Conservation (phyloP, 129 eudicot species). For the Mikania micrantha region DNA sequence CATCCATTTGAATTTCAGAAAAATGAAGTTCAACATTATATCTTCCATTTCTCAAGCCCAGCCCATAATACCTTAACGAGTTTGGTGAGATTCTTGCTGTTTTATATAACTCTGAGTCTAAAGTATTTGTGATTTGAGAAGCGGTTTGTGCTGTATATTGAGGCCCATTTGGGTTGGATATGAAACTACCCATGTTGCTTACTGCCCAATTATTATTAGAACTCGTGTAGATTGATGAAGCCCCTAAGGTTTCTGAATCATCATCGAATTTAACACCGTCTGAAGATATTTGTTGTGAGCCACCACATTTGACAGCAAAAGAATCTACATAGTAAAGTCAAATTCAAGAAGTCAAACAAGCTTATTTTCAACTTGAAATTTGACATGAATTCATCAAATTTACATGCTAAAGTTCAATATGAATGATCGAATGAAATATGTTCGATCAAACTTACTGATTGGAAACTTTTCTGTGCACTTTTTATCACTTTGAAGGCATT, state of each 20-base stretch:
- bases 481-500: conserved; percentile 37
- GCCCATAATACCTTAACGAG: conserved; percentile 66
- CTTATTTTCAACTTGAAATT: background rate
- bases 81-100: conserved; percentile 59
- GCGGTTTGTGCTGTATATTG: conserved; percentile 34
- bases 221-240: conserved; percentile 54
- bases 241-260: conserved; percentile 58
- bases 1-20: conserved; percentile 72
- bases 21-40: conserved; percentile 61
- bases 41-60: conserved; percentile 51
- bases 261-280: conserved; percentile 38
- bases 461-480: conserved; percentile 44
- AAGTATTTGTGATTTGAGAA: conserved; percentile 52
- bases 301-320: conserved; percentile 67
- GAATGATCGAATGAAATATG: background rate
- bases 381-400: background rate
- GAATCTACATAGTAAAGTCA: conserved; percentile 38
- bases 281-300: conserved; percentile 39
- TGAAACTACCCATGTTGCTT: conserved; percentile 56
- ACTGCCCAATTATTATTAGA: conserved; percentile 48
- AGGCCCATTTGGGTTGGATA: conserved; percentile 63
- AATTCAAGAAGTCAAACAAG: background rate
- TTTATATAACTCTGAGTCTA: conserved; percentile 66
- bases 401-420: background rate
- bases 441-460: conserved; percentile 36